Evolutionary conservation across 2,329 filamentous ascomycete genomes (phyloP), one percentile per base, ranked within the genome.

Genomic region (Trichocomaceae sp.): DNA sequence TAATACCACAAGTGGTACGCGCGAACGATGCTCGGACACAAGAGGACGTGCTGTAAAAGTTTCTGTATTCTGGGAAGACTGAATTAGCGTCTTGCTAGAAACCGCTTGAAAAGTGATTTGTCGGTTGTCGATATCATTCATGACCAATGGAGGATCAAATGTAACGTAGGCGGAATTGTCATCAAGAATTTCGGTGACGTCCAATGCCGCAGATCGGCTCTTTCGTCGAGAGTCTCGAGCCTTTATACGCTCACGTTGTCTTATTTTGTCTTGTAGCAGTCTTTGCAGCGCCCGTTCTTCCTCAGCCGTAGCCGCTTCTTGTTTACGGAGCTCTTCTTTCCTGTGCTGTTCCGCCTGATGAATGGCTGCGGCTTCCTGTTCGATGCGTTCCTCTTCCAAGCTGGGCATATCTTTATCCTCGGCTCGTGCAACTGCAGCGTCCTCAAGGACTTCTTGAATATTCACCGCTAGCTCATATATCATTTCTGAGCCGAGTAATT

Each of bases 321-420:
- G 70, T 59, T 71, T 69, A 26, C 67, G 69, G 31, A 71, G 53
- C 56, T 73, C 78, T 60, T 84, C 83, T 57, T 75, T 71, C 60
- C 72, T 72, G 58, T 75, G 69, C 51, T 72, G 72, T 59, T 78
- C 77, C 49, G 75, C 77, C 61, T 78, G 71, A 55, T 76, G 72
- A 52, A 83, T 83, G 26, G 88, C 77, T 22, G 82, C 83, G 20
- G 86, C 86, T 72, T 95, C 88, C 59, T 95, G 89, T 13, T 84
- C 84, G 26, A 87, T 90, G 39, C 91, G 83, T 70, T 97, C 91
- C 63, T 95, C 90, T 64, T 95, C 90, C 6, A 97, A 77, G 31
- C 90, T 96, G 1, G 90, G 90, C 15, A 96, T 75, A 58, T 90
- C 82, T 54, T 84, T 82, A 31, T 89, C 87, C 54, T 85, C 82